Percentiles rank a stretch among this genome's conserved stretches.
Conservation (phyloP, 768 basidiomycete species). For the Termitomyces sp. region DNA sequence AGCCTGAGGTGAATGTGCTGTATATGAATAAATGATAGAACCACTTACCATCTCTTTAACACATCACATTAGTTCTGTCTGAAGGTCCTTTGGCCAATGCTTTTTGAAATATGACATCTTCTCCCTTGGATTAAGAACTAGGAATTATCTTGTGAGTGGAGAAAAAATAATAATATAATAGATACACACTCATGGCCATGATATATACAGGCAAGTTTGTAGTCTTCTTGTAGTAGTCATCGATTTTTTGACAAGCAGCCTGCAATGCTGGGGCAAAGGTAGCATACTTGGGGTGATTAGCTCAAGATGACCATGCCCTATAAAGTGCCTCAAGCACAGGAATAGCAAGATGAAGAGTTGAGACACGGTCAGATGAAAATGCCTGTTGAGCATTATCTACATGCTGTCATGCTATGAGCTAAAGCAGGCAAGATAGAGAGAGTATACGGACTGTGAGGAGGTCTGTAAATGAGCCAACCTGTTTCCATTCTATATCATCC, state of each 20-base stretch:
- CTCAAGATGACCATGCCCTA: neutral
- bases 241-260: constrained; percentile 23
- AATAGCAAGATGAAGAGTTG: constrained; percentile 3
- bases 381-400: neutral
- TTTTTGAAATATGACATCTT: no score
- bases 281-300: neutral
- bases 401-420: neutral
- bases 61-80: no score
- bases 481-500: neutral
- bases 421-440: neutral
- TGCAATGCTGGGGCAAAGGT: constrained; percentile 11
- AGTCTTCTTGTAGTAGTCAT: constrained; percentile 24
- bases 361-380: neutral
- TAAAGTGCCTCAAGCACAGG: constrained; percentile 1
- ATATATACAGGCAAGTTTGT: neutral
- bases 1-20: no score
- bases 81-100: no score
- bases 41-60: no score
- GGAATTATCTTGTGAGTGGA: no score
- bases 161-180: no score
- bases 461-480: neutral
- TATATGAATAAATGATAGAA: no score
- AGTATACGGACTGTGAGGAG: neutral
- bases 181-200: neutral
- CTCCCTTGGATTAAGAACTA: no score